Conservation (phyloP, 2,329 filamentous ascomycete genomes). For the Metarhizium anisopliae region DNA sequence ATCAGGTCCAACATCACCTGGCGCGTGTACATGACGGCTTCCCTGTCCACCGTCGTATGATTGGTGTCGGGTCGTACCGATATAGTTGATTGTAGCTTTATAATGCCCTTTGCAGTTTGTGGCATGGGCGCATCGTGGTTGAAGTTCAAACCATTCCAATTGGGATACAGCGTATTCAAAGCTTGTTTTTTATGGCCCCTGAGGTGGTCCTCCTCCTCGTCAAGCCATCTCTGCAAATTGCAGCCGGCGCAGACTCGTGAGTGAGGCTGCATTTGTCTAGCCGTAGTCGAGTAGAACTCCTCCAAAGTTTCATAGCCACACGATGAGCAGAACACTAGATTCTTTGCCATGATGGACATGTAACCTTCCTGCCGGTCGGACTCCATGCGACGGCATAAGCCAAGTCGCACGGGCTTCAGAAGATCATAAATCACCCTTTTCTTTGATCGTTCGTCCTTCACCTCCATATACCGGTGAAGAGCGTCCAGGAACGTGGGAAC, state of each 20-base stretch:
- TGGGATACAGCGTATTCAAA: constrained; percentile 16
- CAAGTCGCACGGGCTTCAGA: constrained; percentile 21
- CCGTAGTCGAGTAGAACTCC: constrained; percentile 18
- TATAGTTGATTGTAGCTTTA: constrained; percentile 12
- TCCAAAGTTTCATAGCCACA: constrained; percentile 23
- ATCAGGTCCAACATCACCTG: constrained; percentile 5
- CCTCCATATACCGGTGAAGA: constrained; percentile 16
- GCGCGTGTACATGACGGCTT: constrained; percentile 8
- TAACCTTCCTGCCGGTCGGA: constrained; percentile 18
- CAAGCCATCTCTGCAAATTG: constrained; percentile 17
- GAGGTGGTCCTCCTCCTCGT: constrained; percentile 21
- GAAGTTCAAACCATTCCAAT: constrained; percentile 16
- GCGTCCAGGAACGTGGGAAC: constrained; percentile 24
- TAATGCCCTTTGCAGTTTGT: constrained; percentile 8
- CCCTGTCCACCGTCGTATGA: constrained; percentile 1
- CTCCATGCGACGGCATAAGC: constrained; percentile 11
- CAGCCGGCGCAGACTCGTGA: constrained; percentile 21
- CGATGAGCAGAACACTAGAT: constrained; percentile 21
- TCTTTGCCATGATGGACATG: constrained; percentile 13
- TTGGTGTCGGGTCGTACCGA: constrained; percentile 6
- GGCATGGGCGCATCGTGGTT: constrained; percentile 23
- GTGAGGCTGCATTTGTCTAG: constrained; percentile 5
- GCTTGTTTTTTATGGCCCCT: constrained; percentile 11
- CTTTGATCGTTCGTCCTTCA: neutral
- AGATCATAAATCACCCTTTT: constrained; percentile 21